Evolutionary conservation across 73 alveolate genomes (phyloP).

Genomic region (Paramecium tetraurelia): DNA sequence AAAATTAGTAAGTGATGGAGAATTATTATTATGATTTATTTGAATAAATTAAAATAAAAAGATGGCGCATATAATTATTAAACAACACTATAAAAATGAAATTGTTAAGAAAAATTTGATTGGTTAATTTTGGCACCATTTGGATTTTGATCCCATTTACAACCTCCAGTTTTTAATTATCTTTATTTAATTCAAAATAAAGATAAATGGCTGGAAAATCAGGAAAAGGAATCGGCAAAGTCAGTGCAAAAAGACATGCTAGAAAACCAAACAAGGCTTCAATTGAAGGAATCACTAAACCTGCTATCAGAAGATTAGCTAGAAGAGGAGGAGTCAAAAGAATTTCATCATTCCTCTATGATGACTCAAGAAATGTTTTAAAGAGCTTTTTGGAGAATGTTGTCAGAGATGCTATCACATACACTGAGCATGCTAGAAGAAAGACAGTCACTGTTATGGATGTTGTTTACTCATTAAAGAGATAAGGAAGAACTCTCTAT

Average conservation of each 20-base stretch:
- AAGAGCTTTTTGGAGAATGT: constrained; percentile 75
- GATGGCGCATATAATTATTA: not conserved
- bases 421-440: constrained; percentile 87
- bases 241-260: constrained; percentile 73
- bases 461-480: constrained; percentile 82
- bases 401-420: constrained; percentile 80
- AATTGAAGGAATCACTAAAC: constrained; percentile 82
- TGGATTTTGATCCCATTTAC: not conserved
- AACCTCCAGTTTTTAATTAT: not conserved
- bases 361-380: constrained; percentile 80
- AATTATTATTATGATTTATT: not conserved
- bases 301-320: constrained; percentile 91
- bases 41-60: not conserved
- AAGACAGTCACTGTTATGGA: constrained; percentile 86
- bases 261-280: constrained; percentile 70
- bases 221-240: constrained; percentile 74
- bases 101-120: not conserved
- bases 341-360: constrained; percentile 76
- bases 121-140: not conserved
- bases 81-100: not conserved
- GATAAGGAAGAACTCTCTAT: constrained; percentile 84
- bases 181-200: not conserved
- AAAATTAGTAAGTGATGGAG: not conserved
- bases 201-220: constrained; percentile 55
- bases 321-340: constrained; percentile 94